A percentile compares a stretch with the other conserved stretches of the same genome.
Evolutionary conservation across 2,329 filamentous ascomycete species (phyloP).

Genomic region (Colletotrichum ledebouriae): DNA sequence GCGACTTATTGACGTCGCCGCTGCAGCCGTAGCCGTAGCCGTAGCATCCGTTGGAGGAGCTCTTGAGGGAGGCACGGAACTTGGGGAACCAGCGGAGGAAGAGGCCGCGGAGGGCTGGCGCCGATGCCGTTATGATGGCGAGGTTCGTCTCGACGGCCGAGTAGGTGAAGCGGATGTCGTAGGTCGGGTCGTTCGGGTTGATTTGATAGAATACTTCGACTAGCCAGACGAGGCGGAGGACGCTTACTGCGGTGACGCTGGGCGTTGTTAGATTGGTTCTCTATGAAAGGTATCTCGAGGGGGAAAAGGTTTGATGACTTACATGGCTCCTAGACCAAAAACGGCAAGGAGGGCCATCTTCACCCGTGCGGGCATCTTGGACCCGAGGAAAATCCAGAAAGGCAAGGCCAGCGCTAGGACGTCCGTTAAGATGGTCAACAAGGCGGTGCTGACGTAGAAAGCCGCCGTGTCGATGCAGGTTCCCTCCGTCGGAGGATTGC

Average conservation of each 20-base stretch:
- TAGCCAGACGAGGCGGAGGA: conserved; percentile 36
- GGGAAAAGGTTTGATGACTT: conserved; percentile 21
- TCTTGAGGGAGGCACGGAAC: conserved; percentile 45
- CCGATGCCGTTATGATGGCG: conserved; percentile 55
- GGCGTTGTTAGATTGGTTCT: background rate
- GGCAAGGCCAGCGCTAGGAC: conserved; percentile 54
- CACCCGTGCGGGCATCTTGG: conserved; percentile 50
- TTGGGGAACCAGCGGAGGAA: conserved; percentile 48
- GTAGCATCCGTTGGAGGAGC: conserved; percentile 39
- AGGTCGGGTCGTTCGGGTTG: conserved; percentile 46
- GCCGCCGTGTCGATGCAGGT: conserved; percentile 33
- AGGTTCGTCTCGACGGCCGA: conserved; percentile 54
- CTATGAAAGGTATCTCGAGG: no score
- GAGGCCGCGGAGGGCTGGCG: conserved; percentile 56
- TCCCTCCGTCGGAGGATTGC: conserved; percentile 34
- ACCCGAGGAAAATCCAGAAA: conserved; percentile 52
- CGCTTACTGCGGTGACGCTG: conserved; percentile 38
- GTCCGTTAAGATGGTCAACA: conserved; percentile 58
- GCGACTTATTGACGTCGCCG: conserved; percentile 20
- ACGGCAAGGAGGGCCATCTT: conserved; percentile 53
- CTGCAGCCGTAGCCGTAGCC: conserved; percentile 30
- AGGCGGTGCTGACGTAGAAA: conserved; percentile 52
- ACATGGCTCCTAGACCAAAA: conserved; percentile 50
- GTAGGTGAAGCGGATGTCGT: conserved; percentile 49
- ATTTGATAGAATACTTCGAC: conserved; percentile 35